Conservation (phyloP, 1,139 yeast genomes). For the Kodamaea sp. region DNA sequence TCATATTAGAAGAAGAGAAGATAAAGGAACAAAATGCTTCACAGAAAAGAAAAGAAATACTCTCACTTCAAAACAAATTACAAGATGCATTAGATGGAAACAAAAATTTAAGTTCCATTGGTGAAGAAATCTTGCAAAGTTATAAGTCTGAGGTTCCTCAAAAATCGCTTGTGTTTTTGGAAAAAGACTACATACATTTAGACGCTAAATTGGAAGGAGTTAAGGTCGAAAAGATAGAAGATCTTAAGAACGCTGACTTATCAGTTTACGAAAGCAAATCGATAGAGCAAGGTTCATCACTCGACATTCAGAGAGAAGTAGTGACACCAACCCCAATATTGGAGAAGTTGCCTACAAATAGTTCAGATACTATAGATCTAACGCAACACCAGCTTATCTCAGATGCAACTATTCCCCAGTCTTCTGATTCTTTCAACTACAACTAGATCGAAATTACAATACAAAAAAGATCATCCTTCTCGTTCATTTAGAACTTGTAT, state of each 20-base stretch:
- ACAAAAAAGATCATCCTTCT: background rate
- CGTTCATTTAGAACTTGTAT: background rate
- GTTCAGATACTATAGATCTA: no score
- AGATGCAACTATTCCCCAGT: no score
- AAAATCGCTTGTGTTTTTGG: constrained; percentile 14
- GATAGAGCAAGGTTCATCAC: no score
- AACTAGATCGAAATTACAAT: no score
- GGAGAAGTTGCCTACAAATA: no score
- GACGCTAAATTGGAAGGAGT: constrained; percentile 6
- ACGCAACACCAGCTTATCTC: no score
- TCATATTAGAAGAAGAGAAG: constrained; percentile 12
- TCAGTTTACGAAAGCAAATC: constrained; percentile 16
- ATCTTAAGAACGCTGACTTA: constrained; percentile 24
- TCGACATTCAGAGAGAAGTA: no score
- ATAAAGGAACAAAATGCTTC: constrained; percentile 1
- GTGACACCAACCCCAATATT: no score
- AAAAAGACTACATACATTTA: constrained; percentile 9
- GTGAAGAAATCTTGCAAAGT: constrained; percentile 14
- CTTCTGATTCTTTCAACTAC: no score
- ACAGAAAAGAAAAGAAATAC: constrained; percentile 1
- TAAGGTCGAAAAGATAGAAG: constrained; percentile 21
- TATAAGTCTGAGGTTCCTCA: constrained; percentile 16
- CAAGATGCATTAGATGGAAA: constrained; percentile 17
- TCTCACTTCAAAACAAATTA: constrained; percentile 13
- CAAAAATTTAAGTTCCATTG: constrained; percentile 14